Evolutionary conservation across 768 basidiomycete species (phyloP).

Genomic region (Exidia glandulosa): DNA sequence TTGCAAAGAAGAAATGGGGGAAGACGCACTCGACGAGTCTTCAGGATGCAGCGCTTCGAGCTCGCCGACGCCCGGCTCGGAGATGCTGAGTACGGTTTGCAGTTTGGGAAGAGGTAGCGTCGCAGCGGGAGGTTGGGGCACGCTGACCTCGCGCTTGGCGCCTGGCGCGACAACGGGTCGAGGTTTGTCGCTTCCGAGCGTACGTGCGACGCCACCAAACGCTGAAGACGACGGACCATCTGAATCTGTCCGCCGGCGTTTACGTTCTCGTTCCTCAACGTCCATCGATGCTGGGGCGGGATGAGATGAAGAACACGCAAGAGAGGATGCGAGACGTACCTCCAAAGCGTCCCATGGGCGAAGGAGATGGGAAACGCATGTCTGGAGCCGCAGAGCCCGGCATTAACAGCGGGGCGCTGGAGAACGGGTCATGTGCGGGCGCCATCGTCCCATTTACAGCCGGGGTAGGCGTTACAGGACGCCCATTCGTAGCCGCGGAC

Average conservation of each 20-base stretch:
- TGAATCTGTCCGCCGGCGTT: too few species aligned
- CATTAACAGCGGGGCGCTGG: constrained; percentile 12
- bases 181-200: too few species aligned
- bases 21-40: constrained; percentile 34
- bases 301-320: too few species aligned
- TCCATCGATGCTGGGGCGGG: too few species aligned
- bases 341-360: neutral
- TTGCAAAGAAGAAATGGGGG: neutral
- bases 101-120: neutral
- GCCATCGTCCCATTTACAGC: constrained; percentile 9
- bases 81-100: too few species aligned
- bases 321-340: neutral
- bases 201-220: too few species aligned
- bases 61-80: neutral
- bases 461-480: constrained; percentile 2
- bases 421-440: constrained; percentile 1
- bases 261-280: too few species aligned
- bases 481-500: neutral
- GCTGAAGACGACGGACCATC: too few species aligned
- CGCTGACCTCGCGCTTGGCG: neutral
- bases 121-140: neutral
- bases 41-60: constrained; percentile 75
- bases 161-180: too few species aligned
- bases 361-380: neutral
- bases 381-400: constrained; percentile 1